Evolutionary conservation across 306 rosid genomes (phyloP).

Genomic region (Casuarina equisetifolia): DNA sequence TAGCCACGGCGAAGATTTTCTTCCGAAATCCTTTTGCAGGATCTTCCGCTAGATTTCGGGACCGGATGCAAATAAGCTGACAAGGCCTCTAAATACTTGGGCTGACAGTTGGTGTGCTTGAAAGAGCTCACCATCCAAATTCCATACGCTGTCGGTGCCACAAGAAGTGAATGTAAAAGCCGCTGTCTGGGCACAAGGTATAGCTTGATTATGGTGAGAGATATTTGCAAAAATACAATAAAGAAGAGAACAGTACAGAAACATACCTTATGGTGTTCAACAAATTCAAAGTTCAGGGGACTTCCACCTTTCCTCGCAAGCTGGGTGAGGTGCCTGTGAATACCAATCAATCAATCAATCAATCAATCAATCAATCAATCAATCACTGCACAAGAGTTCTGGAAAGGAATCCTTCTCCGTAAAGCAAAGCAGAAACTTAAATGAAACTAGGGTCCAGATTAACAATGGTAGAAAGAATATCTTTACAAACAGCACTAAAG

Average conservation of each 20-base stretch:
- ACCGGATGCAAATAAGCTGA: constrained; percentile 80
- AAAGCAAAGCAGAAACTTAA: neutral
- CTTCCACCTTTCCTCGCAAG: constrained; percentile 79
- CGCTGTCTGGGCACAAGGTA: constrained; percentile 55
- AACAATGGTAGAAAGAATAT: neutral
- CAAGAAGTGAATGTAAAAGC: constrained; percentile 77
- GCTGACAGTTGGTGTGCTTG: constrained; percentile 90
- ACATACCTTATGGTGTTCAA: constrained; percentile 85
- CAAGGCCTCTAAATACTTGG: constrained; percentile 83
- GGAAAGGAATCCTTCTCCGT: neutral
- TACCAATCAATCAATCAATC: constrained; percentile 28
- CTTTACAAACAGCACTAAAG: neutral
- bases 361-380: constrained; percentile 13
- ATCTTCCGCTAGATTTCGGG: constrained; percentile 60
- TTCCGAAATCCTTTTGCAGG: constrained; percentile 5
- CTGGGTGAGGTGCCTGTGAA: constrained; percentile 82
- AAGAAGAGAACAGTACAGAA: constrained; percentile 10
- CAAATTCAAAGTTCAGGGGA: constrained; percentile 77
- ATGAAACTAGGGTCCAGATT: neutral
- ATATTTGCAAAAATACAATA: neutral
- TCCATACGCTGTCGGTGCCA: constrained; percentile 84
- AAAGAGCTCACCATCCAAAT: constrained; percentile 81
- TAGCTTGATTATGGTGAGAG: neutral
- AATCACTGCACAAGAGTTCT: neutral
- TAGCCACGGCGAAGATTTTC: constrained; percentile 14